Base-by-base conservation (phyloP, 148 eudicot species). In the Persicaria maculosa region DNA sequence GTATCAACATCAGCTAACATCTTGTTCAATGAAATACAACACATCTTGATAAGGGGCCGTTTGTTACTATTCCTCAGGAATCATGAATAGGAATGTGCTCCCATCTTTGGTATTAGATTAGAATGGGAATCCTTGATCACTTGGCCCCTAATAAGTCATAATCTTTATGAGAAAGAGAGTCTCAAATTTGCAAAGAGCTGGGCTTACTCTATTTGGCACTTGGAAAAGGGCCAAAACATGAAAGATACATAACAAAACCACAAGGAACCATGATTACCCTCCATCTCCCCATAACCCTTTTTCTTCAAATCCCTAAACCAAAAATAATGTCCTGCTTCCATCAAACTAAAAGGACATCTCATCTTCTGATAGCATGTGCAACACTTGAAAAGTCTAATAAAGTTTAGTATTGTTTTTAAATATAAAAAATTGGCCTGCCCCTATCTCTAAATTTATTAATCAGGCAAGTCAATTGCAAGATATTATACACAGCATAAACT, bases 391-490 rank as follows among this genome's bases (percentile, higher is more conserved):
- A 40, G 70, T 43, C 70, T 40, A 40, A 43, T 65, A 65, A 43
- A 65, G 47, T 9, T 62, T 5, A 65, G 65, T 43, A 45, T 31
- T 20, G 19, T 43, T 62, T 1, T 9, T 58, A 22, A 22, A 22
- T 20, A 19, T 4, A 64, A 62, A 62, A 62, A 55, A 55, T n/a
- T n/a, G 36, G 36, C 8, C 31, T 8, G 36, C 62, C 31, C 31
- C 1, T 17, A 57, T 5, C 20, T 57, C 62, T 57, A 9, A 65
- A 40, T 65, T 12, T 25, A 65, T 65, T 36, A 36, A 14, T 65
- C 17, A 65, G 70, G 47, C 47, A 62, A 65, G 70, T 65, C 70
- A 65, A 65, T 62, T 9, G 44, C 14, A 61, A 25, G 17, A 61
- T 36, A 36, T 64, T 11, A 40, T 40, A 40, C 69, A 64, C 17